Percentiles rank a stretch among this genome's conserved stretches.
phyloP scores from a whole-genome alignment of 1,139 yeast genomes.

The Pichia sp. region DNA sequence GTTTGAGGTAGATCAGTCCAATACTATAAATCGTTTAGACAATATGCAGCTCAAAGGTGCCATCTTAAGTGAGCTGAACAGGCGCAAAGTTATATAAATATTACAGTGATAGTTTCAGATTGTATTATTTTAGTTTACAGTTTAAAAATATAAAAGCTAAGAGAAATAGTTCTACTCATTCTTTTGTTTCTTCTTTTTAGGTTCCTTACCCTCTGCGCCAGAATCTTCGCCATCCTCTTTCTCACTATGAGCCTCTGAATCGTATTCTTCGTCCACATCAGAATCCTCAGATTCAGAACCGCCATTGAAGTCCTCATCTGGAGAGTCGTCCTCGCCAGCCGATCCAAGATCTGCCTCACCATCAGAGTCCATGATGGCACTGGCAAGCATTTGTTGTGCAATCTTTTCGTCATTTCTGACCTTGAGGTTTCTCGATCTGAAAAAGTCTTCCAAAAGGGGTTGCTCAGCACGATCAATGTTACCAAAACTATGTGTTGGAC shows the following conservation, averaged over 20 bases:
- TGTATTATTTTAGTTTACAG: neutral
- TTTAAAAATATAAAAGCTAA: neutral
- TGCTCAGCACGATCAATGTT: conserved; percentile 91
- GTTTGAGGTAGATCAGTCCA: conserved; percentile 15
- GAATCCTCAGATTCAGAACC: conserved; percentile 56
- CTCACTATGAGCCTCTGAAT: conserved; percentile 56
- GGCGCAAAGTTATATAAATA: conserved; percentile 11
- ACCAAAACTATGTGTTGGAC: conserved; percentile 75
- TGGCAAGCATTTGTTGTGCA: conserved; percentile 72
- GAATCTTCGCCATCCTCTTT: conserved; percentile 13
- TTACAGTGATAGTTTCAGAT: neutral
- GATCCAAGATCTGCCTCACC: conserved; percentile 63
- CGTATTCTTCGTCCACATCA: conserved; percentile 85
- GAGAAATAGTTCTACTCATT: conserved; percentile 3
- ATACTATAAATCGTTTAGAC: conserved; percentile 13
- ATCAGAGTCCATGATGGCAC: conserved; percentile 64
- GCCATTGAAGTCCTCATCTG: conserved; percentile 53
- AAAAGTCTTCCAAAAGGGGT: conserved; percentile 63
- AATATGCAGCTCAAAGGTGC: conserved; percentile 14
- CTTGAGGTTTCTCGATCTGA: conserved; percentile 68
- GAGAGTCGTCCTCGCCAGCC: conserved; percentile 47
- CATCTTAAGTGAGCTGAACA: conserved; percentile 15
- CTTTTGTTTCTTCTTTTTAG: conserved; percentile 36
- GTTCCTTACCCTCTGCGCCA: conserved; percentile 26
- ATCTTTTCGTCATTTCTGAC: conserved; percentile 88